phyloP scores from a whole-genome alignment of 441 rosid genomes.

The Biscutella laevigata region DNA sequence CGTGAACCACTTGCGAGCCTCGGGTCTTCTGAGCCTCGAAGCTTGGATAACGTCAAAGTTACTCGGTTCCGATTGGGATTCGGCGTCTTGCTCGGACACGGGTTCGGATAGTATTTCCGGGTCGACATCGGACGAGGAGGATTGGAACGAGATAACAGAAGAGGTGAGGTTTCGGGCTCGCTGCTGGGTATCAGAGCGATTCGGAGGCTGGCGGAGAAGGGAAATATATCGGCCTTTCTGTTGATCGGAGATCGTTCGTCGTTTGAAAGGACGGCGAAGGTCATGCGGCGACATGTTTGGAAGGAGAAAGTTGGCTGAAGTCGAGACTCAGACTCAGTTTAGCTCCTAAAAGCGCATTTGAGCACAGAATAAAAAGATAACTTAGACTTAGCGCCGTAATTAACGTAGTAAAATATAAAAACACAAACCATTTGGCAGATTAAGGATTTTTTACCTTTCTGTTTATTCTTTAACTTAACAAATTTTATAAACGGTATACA shows the following conservation, averaged over 20 bases:
- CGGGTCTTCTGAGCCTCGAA: conserved; percentile 60
- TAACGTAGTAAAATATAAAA: no score
- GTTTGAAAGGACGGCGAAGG: conserved; percentile 77
- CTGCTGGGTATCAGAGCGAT: conserved; percentile 78
- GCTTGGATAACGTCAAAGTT: conserved; percentile 55
- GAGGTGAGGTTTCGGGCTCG: conserved; percentile 80
- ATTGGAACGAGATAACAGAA: conserved; percentile 51
- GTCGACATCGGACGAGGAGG: conserved; percentile 33
- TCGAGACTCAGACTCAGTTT: no score
- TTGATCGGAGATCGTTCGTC: conserved; percentile 76
- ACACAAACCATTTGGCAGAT: no score
- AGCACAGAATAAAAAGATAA: no score
- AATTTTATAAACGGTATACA: no score
- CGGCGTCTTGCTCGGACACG: conserved; percentile 25
- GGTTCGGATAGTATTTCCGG: conserved; percentile 30
- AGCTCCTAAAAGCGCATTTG: no score
- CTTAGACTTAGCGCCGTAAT: no score
- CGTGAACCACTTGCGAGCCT: conserved; percentile 76
- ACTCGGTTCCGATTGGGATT: conserved; percentile 28
- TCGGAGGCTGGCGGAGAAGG: conserved; percentile 63
- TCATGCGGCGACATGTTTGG: conserved; percentile 64
- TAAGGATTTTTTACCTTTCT: no score
- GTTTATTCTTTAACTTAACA: no score
- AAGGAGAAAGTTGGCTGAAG: no score
- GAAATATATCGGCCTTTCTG: conserved; percentile 74